Evolutionary conservation across 2,329 filamentous ascomycete genomes (phyloP).

Genomic region (Beauveria rudraprayagi): DNA sequence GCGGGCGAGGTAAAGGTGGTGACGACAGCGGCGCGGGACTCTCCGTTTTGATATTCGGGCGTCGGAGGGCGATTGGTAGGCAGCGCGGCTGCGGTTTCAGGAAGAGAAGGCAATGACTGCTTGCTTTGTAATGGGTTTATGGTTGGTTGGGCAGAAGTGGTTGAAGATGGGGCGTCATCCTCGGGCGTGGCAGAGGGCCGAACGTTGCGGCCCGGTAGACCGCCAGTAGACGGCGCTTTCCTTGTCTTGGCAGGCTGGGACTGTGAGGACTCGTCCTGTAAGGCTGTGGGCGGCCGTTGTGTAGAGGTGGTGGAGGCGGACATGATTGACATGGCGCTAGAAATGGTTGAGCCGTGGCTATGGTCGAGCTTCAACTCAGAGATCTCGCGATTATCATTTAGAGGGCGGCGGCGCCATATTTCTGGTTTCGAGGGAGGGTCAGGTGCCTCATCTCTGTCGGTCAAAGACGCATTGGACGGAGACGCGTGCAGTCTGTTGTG

Average conservation of each 20-base stretch:
- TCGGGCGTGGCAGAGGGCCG: constrained; percentile 14
- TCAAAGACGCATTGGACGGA: constrained; percentile 1
- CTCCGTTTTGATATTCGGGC: constrained; percentile 39
- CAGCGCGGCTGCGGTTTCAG: neutral
- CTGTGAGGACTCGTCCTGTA: constrained; percentile 13
- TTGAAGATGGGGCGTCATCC: neutral
- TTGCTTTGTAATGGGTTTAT: neutral
- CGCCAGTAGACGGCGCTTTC: constrained; percentile 15
- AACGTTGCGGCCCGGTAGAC: constrained; percentile 23
- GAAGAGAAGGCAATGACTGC: neutral
- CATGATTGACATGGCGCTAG: constrained; percentile 17
- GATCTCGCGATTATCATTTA: constrained; percentile 39
- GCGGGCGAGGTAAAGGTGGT: constrained; percentile 33
- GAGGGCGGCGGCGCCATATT: constrained; percentile 43
- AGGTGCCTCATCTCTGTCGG: constrained; percentile 15
- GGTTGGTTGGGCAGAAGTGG: neutral
- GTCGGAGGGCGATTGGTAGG: constrained; percentile 34
- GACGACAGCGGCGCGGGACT: constrained; percentile 29
- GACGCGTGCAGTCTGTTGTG: neutral
- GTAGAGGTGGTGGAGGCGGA: constrained; percentile 6
- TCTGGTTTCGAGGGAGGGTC: constrained; percentile 25
- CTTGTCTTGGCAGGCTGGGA: neutral
- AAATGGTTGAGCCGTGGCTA: constrained; percentile 44
- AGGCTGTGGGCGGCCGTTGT: constrained; percentile 14
- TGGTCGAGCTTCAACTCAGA: constrained; percentile 39